Evolutionary conservation across 225 moss, liverwort and hornwort species (phyloP), one percentile per base, ranked within the genome.

Genomic region (Ulota crispa): DNA sequence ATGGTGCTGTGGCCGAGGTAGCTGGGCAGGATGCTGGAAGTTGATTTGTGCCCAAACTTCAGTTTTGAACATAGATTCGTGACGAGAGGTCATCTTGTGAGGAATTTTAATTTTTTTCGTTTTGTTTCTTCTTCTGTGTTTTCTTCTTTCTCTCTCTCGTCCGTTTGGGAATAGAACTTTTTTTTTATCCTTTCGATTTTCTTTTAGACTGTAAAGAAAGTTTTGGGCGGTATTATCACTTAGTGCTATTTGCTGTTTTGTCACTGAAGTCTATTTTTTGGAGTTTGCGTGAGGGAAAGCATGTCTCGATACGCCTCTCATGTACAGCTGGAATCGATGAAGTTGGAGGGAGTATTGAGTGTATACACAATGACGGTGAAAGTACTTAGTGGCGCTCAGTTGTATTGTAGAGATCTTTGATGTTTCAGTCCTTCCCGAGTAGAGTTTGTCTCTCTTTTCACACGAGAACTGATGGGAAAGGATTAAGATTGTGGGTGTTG

Each of bases 51-150:
- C 77, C 78, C 30, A 41, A 77, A 53, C 78, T 73, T 85, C 76
- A 88, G 77, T 83, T 85, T 82, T 82, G 79, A 80, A 83, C 73
- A 37, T 83, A 78, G 83, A 68, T 83, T 88, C 14, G 41, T 56
- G 83, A 68, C 54, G 23, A 42, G 75, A 45, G 83, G 78, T 75
- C 68, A 72, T 66, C 42, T 75, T 34, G 75, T 80, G 85, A 87
- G 82, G 79, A 83, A 18, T 50, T 50, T 50, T 18, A 78, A 77
- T 79, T 55, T 59, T 28, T 73, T 80, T 76, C 7, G 16, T 34
- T 8, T 62, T 53, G 53, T 70, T 8, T 52, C 39, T 62, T 14
- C 43, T 14, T 21, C 15, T 28, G 20, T 15, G 18, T 70, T 61
- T 53, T 43, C 43, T 15, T 45, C 36, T 36, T 7, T 36, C 36